A percentile compares a stretch with the other conserved stretches of the same genome.
These are phyloP conservation scores for Rhododendron ovatum DNA, from an alignment of 148 eudicot species.

Conservation along the genomic window DNA sequence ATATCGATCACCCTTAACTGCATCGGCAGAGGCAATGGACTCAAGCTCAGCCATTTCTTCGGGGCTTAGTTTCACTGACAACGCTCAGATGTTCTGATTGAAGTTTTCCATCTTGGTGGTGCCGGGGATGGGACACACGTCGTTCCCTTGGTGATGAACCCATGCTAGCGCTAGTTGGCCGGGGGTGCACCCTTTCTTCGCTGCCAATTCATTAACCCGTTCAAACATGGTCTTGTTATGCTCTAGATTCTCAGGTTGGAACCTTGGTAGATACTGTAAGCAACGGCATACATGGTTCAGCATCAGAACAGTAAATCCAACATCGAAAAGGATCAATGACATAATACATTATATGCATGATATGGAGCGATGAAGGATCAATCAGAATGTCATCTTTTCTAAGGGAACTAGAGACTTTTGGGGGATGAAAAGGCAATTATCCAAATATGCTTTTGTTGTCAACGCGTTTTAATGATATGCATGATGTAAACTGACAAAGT, in stretches of 20 bases:
- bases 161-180: conserved; percentile 21
- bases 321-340: neutral
- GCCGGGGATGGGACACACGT: conserved; percentile 17
- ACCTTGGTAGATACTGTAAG: conserved; percentile 7
- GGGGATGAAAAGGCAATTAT: neutral
- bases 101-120: conserved; percentile 17
- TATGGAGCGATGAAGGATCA: too few relatives aligned
- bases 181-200: conserved; percentile 13
- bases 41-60: conserved; percentile 17
- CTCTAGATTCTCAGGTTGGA: conserved; percentile 10
- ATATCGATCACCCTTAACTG: neutral
- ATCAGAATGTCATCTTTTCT: too few relatives aligned
- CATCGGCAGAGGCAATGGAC: conserved; percentile 4
- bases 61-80: conserved; percentile 1
- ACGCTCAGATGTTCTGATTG: conserved; percentile 13
- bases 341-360: neutral
- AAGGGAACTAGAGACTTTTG: too few relatives aligned
- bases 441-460: neutral
- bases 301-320: neutral
- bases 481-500: neutral
- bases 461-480: neutral
- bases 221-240: conserved; percentile 15
- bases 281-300: neutral
- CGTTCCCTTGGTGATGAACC: conserved; percentile 16
- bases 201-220: conserved; percentile 11